Percentiles rank a stretch among this genome's conserved stretches.
Evolutionary conservation across 1,139 yeast species (phyloP).

Genomic region (Waltiozyma sp.): DNA sequence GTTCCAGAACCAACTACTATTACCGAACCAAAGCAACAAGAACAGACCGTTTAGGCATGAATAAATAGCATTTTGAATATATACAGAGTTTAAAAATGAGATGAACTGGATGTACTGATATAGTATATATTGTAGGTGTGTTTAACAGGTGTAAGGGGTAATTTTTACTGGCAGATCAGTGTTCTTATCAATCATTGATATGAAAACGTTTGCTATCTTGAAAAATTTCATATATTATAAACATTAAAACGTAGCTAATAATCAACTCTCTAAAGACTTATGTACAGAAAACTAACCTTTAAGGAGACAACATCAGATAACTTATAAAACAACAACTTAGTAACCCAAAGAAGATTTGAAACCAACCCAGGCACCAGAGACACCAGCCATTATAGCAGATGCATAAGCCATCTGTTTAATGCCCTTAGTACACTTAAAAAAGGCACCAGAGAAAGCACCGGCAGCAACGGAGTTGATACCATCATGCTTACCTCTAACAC

Average conservation of each 20-base stretch:
- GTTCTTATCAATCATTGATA: no score
- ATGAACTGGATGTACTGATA: no score
- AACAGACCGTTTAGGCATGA: not conserved
- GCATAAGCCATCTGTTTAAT: constrained; percentile 80
- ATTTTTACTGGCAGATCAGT: no score
- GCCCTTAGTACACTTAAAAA: constrained; percentile 82
- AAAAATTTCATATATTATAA: not conserved
- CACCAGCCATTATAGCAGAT: constrained; percentile 75
- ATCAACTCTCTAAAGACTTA: not conserved
- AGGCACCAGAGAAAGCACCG: constrained; percentile 88
- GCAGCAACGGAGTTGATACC: constrained; percentile 73
- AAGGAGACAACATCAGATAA: no score
- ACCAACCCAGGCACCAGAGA: constrained; percentile 91
- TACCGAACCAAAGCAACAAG: not conserved
- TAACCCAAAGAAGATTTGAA: constrained; percentile 33
- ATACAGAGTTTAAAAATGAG: no score
- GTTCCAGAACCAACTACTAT: not conserved
- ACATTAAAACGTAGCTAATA: not conserved
- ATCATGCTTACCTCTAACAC: constrained; percentile 81
- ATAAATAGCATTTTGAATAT: no score
- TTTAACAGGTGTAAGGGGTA: no score
- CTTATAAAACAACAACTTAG: no score
- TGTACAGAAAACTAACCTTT: not conserved
- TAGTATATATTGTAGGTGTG: no score
- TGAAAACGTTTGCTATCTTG: no score